Percentiles rank a stretch among this genome's conserved stretches.
Conservation (phyloP, 2,329 filamentous ascomycete genomes). For the Plenodomus biglobosus region DNA sequence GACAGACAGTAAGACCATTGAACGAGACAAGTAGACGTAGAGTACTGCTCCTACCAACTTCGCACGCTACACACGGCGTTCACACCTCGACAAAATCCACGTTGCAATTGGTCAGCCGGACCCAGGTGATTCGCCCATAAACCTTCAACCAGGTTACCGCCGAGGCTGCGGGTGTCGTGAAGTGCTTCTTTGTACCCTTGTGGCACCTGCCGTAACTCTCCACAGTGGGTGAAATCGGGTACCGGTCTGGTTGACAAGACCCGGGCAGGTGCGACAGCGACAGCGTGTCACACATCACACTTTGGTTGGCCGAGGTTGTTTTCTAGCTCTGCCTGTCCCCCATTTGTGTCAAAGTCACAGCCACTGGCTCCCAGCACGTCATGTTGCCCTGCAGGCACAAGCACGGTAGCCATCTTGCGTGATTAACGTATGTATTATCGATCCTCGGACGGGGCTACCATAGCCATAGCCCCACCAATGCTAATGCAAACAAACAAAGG, state of each 20-base stretch:
- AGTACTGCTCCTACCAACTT: too few species aligned
- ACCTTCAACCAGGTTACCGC: too few species aligned
- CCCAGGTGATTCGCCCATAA: not conserved
- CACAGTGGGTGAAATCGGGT: not conserved
- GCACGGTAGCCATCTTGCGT: not conserved
- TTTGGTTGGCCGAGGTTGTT: not conserved
- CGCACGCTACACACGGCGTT: not conserved
- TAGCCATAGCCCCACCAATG: slow-evolving; percentile 18
- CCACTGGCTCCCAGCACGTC: too few species aligned
- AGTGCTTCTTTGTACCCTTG: not conserved
- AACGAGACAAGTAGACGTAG: too few species aligned
- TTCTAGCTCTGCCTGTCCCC: not conserved
- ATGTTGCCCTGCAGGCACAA: too few species aligned
- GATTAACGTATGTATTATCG: slow-evolving; percentile 23
- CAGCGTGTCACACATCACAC: not conserved
- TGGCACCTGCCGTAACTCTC: not conserved
- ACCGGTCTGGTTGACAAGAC: too few species aligned
- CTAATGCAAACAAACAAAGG: slow-evolving; percentile 13
- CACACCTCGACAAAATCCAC: not conserved
- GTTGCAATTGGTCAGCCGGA: not conserved
- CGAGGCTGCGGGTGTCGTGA: too few species aligned
- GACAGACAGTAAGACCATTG: too few species aligned
- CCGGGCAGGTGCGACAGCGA: too few species aligned
- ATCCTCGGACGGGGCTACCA: slow-evolving; percentile 12
- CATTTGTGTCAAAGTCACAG: not conserved